Evolutionary conservation across 2,329 filamentous ascomycete genomes (phyloP).

Genomic region (Aureobasidium pullulans): DNA sequence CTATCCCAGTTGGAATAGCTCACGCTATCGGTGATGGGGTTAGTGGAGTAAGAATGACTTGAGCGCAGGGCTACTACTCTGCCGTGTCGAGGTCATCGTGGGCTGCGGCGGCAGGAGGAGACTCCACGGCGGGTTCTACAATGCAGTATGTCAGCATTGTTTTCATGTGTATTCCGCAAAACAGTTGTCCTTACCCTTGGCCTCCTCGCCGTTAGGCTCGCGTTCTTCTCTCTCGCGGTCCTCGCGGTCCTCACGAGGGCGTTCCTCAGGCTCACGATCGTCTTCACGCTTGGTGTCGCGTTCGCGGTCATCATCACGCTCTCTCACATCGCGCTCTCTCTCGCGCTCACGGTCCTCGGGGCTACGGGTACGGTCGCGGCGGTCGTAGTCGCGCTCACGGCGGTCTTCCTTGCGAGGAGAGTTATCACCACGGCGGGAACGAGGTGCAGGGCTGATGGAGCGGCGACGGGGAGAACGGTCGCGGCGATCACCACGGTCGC

Average conservation of each 20-base stretch:
- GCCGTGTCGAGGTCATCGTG: conserved; percentile 96
- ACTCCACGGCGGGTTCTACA: conserved; percentile 53
- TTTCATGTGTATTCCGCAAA: conserved; percentile 16
- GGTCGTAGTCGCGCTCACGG: conserved; percentile 63
- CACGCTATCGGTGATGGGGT: background rate
- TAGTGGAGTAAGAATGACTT: background rate
- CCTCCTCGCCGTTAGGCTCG: conserved; percentile 66
- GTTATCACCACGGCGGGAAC: conserved; percentile 61
- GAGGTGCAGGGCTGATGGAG: conserved; percentile 64
- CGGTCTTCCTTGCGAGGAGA: conserved; percentile 59
- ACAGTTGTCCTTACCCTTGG: conserved; percentile 60
- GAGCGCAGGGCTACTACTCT: conserved; percentile 47
- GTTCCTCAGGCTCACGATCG: conserved; percentile 48
- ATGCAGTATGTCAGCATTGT: conserved; percentile 23
- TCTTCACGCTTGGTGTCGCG: conserved; percentile 65
- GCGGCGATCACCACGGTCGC: conserved; percentile 28
- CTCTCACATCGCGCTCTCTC: conserved; percentile 48
- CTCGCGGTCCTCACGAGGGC: conserved; percentile 34
- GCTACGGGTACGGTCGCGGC: conserved; percentile 64
- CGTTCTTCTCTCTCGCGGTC: conserved; percentile 40
- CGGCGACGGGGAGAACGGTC: conserved; percentile 54
- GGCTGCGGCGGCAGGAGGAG: conserved; percentile 59
- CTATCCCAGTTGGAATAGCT: conserved; percentile 2
- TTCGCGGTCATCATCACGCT: conserved; percentile 43
- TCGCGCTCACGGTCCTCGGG: conserved; percentile 61